These are phyloP conservation scores for Albizia julibrissin DNA, from an alignment of 306 rosid genomes.

Conservation along the genomic window DNA sequence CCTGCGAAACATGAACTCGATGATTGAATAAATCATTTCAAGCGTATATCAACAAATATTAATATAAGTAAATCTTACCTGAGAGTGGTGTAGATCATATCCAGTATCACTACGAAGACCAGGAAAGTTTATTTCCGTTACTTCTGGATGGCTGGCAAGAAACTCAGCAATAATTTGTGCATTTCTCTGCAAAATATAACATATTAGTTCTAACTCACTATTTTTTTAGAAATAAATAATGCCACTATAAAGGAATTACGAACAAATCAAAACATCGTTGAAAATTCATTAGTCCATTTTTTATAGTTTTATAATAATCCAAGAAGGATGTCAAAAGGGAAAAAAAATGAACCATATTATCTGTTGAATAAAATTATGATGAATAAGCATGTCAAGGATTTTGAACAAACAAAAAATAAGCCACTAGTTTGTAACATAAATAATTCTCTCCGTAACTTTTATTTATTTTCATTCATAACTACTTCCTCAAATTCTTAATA, in stretches of 20 bases:
- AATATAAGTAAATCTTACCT: slow-evolving; percentile 47
- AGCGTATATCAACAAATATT: slow-evolving; percentile 8
- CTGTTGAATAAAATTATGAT: neutral
- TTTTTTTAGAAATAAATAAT: too few relatives aligned
- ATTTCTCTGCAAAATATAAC: neutral
- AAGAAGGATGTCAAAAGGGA: neutral
- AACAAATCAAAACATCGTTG: too few relatives aligned
- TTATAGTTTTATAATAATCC: too few relatives aligned
- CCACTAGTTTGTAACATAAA: neutral
- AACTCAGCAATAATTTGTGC: neutral
- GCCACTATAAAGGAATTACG: neutral
- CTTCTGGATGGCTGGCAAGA: neutral
- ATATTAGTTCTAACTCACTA: neutral
- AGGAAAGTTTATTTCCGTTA: neutral
- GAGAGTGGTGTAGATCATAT: slow-evolving; percentile 19
- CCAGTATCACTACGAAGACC: neutral
- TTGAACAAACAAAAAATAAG: neutral
- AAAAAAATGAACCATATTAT: neutral
- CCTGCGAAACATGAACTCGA: slow-evolving; percentile 43
- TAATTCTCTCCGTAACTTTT: neutral
- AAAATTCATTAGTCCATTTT: neutral
- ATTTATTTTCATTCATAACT: too few relatives aligned
- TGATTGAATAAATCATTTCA: slow-evolving; percentile 10
- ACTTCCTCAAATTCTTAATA: too few relatives aligned
- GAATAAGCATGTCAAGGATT: neutral